Percentiles rank a stretch among this genome's conserved stretches.
Conservation (phyloP, 1,139 yeast species). For the Wickerhamomyces sp. region DNA sequence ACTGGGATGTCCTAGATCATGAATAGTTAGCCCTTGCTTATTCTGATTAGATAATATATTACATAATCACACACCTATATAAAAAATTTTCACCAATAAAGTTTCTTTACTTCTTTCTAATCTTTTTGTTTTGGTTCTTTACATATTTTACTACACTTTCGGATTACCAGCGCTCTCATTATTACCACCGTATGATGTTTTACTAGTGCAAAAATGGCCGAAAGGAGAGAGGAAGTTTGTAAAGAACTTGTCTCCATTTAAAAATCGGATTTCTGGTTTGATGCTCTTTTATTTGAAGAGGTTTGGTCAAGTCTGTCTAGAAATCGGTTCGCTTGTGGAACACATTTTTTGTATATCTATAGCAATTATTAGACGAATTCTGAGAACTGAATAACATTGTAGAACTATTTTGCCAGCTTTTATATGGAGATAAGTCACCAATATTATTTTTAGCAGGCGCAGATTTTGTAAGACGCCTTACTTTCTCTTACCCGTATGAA, state of each 20-base stretch:
- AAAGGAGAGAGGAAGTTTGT: conserved; percentile 15
- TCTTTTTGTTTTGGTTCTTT: background rate
- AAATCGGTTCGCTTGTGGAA: conserved; percentile 24
- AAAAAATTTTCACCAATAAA: conserved; percentile 1
- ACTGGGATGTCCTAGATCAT: conserved; percentile 63
- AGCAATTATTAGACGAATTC: background rate
- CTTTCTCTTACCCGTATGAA: no score
- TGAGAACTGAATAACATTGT: background rate
- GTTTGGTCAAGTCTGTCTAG: conserved; percentile 2
- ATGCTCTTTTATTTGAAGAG: background rate
- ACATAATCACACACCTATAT: background rate
- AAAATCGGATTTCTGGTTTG: conserved; percentile 18
- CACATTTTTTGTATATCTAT: conserved; percentile 4
- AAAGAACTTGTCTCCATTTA: conserved; percentile 11
- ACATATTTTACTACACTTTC: conserved; percentile 22
- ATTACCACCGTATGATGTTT: conserved; percentile 5
- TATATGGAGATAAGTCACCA: no score
- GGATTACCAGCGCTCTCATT: conserved; percentile 25
- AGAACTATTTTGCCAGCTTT: no score
- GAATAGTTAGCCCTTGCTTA: conserved; percentile 27
- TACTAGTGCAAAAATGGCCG: conserved; percentile 22
- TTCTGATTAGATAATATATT: no score
- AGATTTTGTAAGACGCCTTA: no score
- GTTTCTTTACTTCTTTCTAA: background rate
- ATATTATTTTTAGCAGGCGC: no score